Percentiles rank a stretch among this genome's conserved stretches.
These are phyloP conservation scores for Chamaecyparis obtusa DNA, from an alignment of 75 land plant genomes.

Conservation along the genomic window DNA sequence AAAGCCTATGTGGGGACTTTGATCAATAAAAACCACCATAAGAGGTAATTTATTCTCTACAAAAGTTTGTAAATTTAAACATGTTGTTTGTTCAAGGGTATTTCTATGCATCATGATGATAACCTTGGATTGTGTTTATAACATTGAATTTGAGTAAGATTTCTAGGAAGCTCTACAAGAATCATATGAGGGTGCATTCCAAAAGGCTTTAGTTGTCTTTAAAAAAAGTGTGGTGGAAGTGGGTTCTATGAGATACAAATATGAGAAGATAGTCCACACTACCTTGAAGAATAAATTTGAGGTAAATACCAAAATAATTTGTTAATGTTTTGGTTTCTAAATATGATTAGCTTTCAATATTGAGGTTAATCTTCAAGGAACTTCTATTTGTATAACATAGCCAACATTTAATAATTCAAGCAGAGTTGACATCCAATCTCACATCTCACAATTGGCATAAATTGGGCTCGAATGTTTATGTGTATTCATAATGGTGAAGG, in stretches of 20 bases:
- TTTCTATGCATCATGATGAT: not conserved
- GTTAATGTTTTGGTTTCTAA: slow-evolving; percentile 1
- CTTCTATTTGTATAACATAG: not conserved
- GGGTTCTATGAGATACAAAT: too few species aligned
- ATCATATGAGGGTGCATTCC: too few species aligned
- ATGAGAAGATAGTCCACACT: too few species aligned
- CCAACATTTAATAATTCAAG: not conserved
- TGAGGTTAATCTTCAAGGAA: too few species aligned
- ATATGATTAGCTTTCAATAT: not conserved
- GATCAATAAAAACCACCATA: too few species aligned
- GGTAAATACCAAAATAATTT: slow-evolving; percentile 31
- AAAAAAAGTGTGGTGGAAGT: too few species aligned
- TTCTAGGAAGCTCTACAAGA: slow-evolving; percentile 74
- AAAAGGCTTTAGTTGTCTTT: too few species aligned
- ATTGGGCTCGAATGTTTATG: too few species aligned
- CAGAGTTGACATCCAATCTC: not conserved
- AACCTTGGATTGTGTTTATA: not conserved
- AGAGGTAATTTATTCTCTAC: too few species aligned
- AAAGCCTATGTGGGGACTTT: too few species aligned
- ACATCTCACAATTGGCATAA: not conserved
- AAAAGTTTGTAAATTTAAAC: not conserved
- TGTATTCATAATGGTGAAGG: not conserved
- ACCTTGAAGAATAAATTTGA: slow-evolving; percentile 76
- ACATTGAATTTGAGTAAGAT: not conserved
- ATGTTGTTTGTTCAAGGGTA: not conserved